A percentile compares a stretch with the other conserved stretches of the same genome.
These are phyloP conservation scores for Atkinsonella hypoxylon DNA, from an alignment of 2,329 filamentous ascomycete species.

Conservation along the genomic window DNA sequence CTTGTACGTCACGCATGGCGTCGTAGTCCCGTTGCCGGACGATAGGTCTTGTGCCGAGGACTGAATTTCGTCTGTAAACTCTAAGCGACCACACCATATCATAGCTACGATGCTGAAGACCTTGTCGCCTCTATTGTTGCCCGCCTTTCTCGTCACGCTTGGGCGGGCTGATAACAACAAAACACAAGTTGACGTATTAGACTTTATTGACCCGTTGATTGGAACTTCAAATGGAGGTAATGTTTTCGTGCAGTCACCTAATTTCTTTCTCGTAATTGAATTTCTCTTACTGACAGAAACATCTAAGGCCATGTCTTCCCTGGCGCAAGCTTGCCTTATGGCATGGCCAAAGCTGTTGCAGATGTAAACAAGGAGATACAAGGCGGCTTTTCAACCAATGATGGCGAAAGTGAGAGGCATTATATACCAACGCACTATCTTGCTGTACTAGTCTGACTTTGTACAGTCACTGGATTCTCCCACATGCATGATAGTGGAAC, in stretches of 20 bases:
- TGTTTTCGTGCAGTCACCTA: neutral
- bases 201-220: slow-evolving; percentile 16
- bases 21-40: too few species aligned
- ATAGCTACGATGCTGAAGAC: neutral
- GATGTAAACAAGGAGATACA: slow-evolving; percentile 15
- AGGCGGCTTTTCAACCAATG: slow-evolving; percentile 16
- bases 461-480: slow-evolving; percentile 17
- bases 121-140: neutral
- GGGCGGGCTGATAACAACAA: neutral
- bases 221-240: slow-evolving; percentile 16
- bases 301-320: slow-evolving; percentile 16
- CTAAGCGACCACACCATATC: neutral
- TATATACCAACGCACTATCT: neutral
- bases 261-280: neutral
- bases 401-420: slow-evolving; percentile 11
- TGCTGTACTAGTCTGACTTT: neutral
- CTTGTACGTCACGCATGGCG: too few species aligned
- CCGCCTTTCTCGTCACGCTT: neutral
- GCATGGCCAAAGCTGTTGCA: slow-evolving; percentile 19
- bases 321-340: slow-evolving; percentile 17
- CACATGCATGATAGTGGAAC: slow-evolving; percentile 21
- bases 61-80: too few species aligned
- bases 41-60: too few species aligned
- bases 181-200: slow-evolving; percentile 9
- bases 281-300: neutral